phyloP scores from a whole-genome alignment of 2,329 filamentous ascomycete genomes.

The Rutstroemia sp. region DNA sequence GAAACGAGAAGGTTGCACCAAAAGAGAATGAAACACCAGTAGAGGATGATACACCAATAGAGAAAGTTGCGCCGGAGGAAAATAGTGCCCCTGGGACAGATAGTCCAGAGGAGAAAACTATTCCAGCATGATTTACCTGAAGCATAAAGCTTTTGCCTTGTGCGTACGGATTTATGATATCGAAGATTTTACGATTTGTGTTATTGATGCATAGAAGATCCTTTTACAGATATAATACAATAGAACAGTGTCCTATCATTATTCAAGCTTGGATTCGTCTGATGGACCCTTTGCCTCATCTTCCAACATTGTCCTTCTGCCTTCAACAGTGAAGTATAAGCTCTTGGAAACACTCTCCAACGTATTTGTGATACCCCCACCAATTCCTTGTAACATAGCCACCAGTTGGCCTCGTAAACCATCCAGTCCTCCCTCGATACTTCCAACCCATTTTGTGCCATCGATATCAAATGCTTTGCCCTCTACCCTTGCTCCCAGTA shows the following conservation, averaged over 20 bases:
- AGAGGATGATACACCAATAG: too few relatives aligned
- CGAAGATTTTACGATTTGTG: slow-evolving; percentile 12
- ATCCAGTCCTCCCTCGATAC: slow-evolving; percentile 74
- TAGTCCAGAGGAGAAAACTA: too few relatives aligned
- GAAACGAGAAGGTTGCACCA: background rate
- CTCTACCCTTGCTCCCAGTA: slow-evolving; percentile 83
- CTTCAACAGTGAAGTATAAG: slow-evolving; percentile 83
- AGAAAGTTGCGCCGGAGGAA: too few relatives aligned
- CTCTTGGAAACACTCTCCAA: slow-evolving; percentile 75
- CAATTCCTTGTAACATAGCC: slow-evolving; percentile 69
- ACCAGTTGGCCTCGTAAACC: slow-evolving; percentile 78
- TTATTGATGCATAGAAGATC: slow-evolving; percentile 7
- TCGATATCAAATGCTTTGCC: slow-evolving; percentile 43
- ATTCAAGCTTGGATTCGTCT: slow-evolving; percentile 16
- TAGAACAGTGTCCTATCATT: slow-evolving; percentile 5
- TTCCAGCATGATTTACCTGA: too few relatives aligned
- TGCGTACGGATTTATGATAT: background rate
- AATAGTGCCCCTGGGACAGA: too few relatives aligned
- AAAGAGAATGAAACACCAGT: background rate
- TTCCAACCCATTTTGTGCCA: slow-evolving; percentile 56
- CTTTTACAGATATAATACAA: slow-evolving; percentile 25
- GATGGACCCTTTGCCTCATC: slow-evolving; percentile 44
- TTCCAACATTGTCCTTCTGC: slow-evolving; percentile 72
- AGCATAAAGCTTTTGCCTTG: too few relatives aligned
- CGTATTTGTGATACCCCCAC: slow-evolving; percentile 67